phyloP scores from a whole-genome alignment of 768 basidiomycete genomes.

The Chalciporus chontae region DNA sequence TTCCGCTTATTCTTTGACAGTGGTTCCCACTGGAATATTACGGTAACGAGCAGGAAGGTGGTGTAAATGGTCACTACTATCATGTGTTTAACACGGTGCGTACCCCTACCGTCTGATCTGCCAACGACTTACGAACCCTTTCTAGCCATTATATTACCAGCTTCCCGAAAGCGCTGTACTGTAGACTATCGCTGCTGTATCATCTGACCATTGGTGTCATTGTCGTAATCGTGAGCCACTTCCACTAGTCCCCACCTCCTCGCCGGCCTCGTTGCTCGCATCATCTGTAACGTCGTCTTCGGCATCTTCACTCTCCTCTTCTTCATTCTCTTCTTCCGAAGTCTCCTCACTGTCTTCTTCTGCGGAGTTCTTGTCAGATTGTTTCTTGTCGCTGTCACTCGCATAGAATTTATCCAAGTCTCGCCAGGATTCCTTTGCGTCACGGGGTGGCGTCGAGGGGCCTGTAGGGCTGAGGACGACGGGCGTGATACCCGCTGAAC shows the following conservation, averaged over 20 bases:
- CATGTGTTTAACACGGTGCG: slow-evolving; percentile 74
- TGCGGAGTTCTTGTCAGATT: slow-evolving; percentile 25
- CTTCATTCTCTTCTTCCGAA: slow-evolving; percentile 23
- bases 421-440: slow-evolving; percentile 45
- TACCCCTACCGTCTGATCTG: neutral
- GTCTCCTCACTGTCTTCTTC: slow-evolving; percentile 34
- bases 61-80: slow-evolving; percentile 69
- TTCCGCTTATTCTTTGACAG: slow-evolving; percentile 31
- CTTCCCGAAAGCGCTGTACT: slow-evolving; percentile 43
- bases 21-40: slow-evolving; percentile 80
- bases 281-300: slow-evolving; percentile 24
- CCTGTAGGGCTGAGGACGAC: slow-evolving; percentile 56
- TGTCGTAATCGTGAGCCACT: slow-evolving; percentile 10
- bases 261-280: slow-evolving; percentile 17
- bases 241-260: slow-evolving; percentile 17
- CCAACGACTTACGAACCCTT: neutral
- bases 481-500: slow-evolving; percentile 37
- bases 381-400: slow-evolving; percentile 34
- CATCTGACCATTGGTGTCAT: slow-evolving; percentile 5
- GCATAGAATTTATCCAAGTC: slow-evolving; percentile 80
- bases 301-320: slow-evolving; percentile 27
- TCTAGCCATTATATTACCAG: slow-evolving; percentile 52
- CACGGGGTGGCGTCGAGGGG: slow-evolving; percentile 42
- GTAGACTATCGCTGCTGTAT: slow-evolving; percentile 18
- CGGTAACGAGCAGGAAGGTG: slow-evolving; percentile 48